These are phyloP conservation scores for Magnusiomyces starmeri DNA, from an alignment of 1,139 yeast genomes.

Conservation along the genomic window DNA sequence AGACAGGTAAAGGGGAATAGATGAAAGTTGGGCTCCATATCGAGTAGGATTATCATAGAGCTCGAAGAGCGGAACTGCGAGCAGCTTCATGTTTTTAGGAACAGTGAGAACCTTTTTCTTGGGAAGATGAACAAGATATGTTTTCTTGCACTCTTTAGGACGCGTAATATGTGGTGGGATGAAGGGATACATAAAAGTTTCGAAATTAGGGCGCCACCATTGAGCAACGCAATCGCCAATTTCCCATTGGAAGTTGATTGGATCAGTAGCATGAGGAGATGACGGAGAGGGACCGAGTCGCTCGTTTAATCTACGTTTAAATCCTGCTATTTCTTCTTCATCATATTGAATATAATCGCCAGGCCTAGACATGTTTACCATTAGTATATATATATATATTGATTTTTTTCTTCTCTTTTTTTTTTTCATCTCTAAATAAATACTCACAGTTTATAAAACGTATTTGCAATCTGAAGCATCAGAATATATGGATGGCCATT, in stretches of 20 bases:
- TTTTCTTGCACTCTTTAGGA: slow-evolving; percentile 35
- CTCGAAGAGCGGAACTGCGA: slow-evolving; percentile 35
- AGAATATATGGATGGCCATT: slow-evolving; percentile 35
- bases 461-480: slow-evolving; percentile 30
- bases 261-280: slow-evolving; percentile 17
- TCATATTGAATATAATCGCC: slow-evolving; percentile 32
- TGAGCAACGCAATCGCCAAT: slow-evolving; percentile 34
- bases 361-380: slow-evolving; percentile 28
- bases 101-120: slow-evolving; percentile 27
- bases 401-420: too few species aligned
- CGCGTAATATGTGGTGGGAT: slow-evolving; percentile 34
- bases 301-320: slow-evolving; percentile 27
- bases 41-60: slow-evolving; percentile 33
- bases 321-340: slow-evolving; percentile 32
- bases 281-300: slow-evolving; percentile 24
- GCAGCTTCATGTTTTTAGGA: slow-evolving; percentile 31
- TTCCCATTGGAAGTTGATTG: slow-evolving; percentile 27
- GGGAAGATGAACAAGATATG: slow-evolving; percentile 32
- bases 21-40: slow-evolving; percentile 31
- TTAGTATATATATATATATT: too few species aligned
- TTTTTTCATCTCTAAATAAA: too few species aligned
- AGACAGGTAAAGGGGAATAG: slow-evolving; percentile 33
- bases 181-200: slow-evolving; percentile 35
- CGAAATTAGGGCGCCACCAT: slow-evolving; percentile 38
- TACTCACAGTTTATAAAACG: slow-evolving; percentile 28